phyloP scores from a whole-genome alignment of 2,329 filamentous ascomycete genomes.

The Pyrenophora tritici-repentis region DNA sequence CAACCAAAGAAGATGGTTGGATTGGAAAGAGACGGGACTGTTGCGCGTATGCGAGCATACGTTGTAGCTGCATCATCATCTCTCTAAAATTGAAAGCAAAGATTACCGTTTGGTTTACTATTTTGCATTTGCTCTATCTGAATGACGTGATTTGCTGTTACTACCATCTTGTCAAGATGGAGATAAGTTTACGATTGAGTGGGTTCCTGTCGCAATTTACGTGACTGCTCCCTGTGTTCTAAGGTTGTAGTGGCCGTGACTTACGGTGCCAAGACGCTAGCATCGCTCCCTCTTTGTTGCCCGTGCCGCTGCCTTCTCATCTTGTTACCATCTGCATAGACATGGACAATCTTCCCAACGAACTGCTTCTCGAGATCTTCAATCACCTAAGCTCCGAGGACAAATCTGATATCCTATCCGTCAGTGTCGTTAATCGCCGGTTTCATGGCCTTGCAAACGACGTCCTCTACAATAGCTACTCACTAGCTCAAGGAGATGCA shows the following conservation, averaged over 20 bases:
- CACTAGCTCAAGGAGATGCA: background rate
- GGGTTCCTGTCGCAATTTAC: too few relatives aligned
- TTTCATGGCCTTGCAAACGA: slow-evolving; percentile 5
- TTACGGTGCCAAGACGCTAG: background rate
- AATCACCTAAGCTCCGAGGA: background rate
- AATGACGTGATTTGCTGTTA: background rate
- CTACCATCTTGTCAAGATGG: too few relatives aligned
- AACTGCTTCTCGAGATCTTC: slow-evolving; percentile 9
- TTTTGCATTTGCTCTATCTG: background rate
- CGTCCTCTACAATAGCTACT: background rate
- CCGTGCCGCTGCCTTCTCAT: background rate
- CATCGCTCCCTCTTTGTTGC: background rate
- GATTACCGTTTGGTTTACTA: background rate
- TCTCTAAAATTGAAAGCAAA: slow-evolving; percentile 10
- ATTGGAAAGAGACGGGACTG: slow-evolving; percentile 17
- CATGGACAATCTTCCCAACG: slow-evolving; percentile 9
- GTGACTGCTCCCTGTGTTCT: too few relatives aligned
- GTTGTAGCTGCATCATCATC: slow-evolving; percentile 17
- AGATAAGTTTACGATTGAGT: too few relatives aligned
- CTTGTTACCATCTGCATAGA: too few relatives aligned
- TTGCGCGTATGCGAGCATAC: slow-evolving; percentile 6
- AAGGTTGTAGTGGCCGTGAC: too few relatives aligned
- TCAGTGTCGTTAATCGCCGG: slow-evolving; percentile 6
- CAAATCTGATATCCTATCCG: background rate
- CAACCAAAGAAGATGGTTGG: background rate